These are phyloP conservation scores for Actinomortierella wolfii DNA, from an alignment of 371 early-diverging fungal genomes.

Conservation along the genomic window DNA sequence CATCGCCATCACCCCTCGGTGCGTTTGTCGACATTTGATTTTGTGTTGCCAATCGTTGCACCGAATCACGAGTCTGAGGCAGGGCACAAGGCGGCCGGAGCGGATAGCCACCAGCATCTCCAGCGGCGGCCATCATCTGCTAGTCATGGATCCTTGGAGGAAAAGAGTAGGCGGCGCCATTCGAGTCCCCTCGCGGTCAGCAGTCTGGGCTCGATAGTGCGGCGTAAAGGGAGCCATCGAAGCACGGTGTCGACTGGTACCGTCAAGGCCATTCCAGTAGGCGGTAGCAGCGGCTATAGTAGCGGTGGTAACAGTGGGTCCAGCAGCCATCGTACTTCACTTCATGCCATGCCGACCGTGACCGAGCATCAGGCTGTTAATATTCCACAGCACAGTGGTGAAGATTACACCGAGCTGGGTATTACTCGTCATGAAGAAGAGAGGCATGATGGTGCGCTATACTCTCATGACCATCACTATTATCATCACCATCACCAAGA, in stretches of 20 bases:
- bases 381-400: no score
- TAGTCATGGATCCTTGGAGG: background rate
- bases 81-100: background rate
- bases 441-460: no score
- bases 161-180: constrained; percentile 13
- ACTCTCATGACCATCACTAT: no score
- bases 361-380: constrained; percentile 7
- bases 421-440: no score
- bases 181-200: constrained; percentile 30
- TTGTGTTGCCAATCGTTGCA: constrained; percentile 13
- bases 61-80: background rate
- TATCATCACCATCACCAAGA: no score
- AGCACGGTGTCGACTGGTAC: no score
- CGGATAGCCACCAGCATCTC: background rate
- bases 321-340: constrained; percentile 10
- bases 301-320: background rate
- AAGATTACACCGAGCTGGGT: no score
- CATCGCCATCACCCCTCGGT: constrained; percentile 6
- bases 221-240: no score
- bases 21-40: constrained; percentile 24
- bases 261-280: constrained; percentile 8
- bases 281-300: background rate
- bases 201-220: no score
- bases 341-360: constrained; percentile 18
- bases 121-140: no score